phyloP scores from a whole-genome alignment of 345 rosid genomes.

The Clausena lansium region DNA sequence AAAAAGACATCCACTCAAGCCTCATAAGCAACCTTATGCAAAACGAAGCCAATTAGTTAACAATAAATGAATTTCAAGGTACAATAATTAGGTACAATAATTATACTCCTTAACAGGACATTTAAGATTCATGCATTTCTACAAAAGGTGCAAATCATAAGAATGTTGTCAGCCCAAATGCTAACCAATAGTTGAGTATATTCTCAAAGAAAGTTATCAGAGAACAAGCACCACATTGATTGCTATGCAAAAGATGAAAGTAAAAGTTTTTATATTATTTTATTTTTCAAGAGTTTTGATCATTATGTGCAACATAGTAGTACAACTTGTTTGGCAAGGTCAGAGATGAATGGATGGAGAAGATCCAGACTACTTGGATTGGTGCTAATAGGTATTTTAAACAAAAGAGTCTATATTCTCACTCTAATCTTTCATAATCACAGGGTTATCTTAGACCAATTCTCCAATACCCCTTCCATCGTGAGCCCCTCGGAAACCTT shows the following conservation, averaged over 20 bases:
- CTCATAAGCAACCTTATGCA: too few relatives aligned
- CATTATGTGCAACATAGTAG: not conserved
- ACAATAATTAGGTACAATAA: not conserved
- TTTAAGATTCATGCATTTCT: too few relatives aligned
- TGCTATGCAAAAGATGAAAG: not conserved
- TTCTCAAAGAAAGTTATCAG: not conserved
- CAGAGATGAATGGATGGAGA: too few relatives aligned
- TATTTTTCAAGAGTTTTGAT: not conserved
- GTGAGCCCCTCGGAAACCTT: slow-evolving; percentile 80
- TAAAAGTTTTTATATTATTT: not conserved
- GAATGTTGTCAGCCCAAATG: not conserved
- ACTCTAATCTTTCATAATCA: slow-evolving; percentile 76
- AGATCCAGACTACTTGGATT: too few relatives aligned
- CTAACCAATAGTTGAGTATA: not conserved
- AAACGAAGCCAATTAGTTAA: too few relatives aligned
- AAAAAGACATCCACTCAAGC: too few relatives aligned
- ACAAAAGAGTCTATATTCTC: slow-evolving; percentile 59
- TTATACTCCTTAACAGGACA: too few relatives aligned
- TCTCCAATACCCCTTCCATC: slow-evolving; percentile 57
- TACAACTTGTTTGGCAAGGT: not conserved
- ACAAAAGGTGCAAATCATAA: not conserved
- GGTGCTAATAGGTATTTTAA: not conserved
- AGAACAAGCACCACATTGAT: not conserved
- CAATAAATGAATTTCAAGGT: not conserved
- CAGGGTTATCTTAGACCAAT: slow-evolving; percentile 77